A percentile compares a stretch with the other conserved stretches of the same genome.
Conservation (phyloP, 1,284 basidiomycete species). For the Melampsora occidentalis region DNA sequence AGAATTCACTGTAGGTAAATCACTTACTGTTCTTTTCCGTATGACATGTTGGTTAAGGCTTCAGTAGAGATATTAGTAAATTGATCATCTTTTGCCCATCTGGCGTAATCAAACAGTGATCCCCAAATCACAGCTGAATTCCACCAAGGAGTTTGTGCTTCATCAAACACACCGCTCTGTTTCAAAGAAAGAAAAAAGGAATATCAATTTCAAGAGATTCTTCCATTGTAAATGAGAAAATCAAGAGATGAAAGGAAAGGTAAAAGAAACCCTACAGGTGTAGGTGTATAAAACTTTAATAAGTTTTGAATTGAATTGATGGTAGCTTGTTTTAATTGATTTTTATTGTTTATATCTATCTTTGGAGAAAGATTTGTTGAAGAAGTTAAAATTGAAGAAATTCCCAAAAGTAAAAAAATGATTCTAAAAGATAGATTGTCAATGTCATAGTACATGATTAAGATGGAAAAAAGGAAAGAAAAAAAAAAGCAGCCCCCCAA, state of each 20-base stretch:
- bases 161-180: neutral
- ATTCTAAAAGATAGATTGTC: no score
- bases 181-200: neutral
- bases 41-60: neutral
- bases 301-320: neutral
- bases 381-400: no score
- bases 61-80: neutral
- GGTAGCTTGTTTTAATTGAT: neutral
- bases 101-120: neutral
- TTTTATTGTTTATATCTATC: neutral
- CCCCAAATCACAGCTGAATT: neutral
- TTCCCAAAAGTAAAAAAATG: no score
- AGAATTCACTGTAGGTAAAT: neutral
- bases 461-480: no score
- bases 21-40: neutral
- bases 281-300: neutral
- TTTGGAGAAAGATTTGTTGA: neutral
- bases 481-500: no score
- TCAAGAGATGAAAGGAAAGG: neutral
- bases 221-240: neutral
- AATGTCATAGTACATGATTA: no score
- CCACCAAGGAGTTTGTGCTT: slow-evolving; percentile 5
- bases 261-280: neutral
- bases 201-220: neutral
- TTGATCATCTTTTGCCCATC: neutral